A percentile compares a stretch with the other conserved stretches of the same genome.
Conservation (phyloP, 768 basidiomycete genomes). For the Russula sp. region DNA sequence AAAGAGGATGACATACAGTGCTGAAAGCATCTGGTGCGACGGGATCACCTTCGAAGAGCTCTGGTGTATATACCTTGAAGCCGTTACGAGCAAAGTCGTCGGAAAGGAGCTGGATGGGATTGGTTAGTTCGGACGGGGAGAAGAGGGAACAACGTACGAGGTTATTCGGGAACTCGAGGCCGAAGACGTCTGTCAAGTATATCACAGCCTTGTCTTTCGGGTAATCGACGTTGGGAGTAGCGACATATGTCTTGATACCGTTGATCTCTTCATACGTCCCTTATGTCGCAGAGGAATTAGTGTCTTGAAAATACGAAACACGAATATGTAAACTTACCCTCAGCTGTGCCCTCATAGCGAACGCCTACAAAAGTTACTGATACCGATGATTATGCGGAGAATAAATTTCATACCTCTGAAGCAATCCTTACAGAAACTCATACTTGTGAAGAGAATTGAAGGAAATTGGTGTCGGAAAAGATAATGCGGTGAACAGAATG, state of each 20-base stretch:
- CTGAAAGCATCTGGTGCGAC: constrained; percentile 29
- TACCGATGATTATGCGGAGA: not conserved
- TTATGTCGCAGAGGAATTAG: constrained; percentile 18
- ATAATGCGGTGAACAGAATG: not conserved
- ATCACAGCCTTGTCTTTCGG: constrained; percentile 44
- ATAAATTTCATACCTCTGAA: constrained; percentile 44
- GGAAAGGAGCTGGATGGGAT: constrained; percentile 39
- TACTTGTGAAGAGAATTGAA: constrained; percentile 27
- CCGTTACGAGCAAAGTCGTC: constrained; percentile 46
- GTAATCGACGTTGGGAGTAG: constrained; percentile 41
- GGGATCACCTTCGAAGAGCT: constrained; percentile 33
- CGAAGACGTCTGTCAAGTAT: constrained; percentile 43
- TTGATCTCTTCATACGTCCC: constrained; percentile 39
- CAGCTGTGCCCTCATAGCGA: constrained; percentile 39
- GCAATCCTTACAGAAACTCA: constrained; percentile 59
- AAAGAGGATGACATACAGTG: constrained; percentile 19
- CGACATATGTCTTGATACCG: constrained; percentile 43
- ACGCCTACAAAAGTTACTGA: constrained; percentile 32
- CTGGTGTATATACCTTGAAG: constrained; percentile 32
- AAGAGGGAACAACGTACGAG: constrained; percentile 24
- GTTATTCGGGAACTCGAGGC: constrained; percentile 39
- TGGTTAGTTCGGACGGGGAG: too few relatives aligned
- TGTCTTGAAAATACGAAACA: not conserved
- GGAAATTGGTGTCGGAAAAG: not conserved
- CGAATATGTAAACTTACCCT: constrained; percentile 32